Base-by-base conservation (phyloP, 768 basidiomycete genomes). In the Daedaleopsis sinensis region DNA sequence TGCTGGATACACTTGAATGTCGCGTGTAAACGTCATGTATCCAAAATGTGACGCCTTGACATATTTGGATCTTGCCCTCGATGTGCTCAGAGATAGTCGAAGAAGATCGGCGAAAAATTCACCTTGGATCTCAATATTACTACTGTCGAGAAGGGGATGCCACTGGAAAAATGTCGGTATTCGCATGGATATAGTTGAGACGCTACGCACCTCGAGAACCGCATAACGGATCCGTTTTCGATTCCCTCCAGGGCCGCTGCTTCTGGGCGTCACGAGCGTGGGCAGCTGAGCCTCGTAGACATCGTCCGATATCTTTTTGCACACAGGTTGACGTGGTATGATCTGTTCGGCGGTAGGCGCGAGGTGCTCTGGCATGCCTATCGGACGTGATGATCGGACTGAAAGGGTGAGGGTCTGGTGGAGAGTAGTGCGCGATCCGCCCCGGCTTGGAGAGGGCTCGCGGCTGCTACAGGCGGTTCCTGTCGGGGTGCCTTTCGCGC, bases 91-190 rank as follows among this genome's bases (percentile, higher is more conserved):
- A n/a, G n/a, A n/a, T n/a, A n/a, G n/a, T n/a, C n/a, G n/a, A n/a
- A n/a, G n/a, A n/a, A n/a, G n/a, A n/a, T n/a, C n/a, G n/a, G n/a
- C n/a, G n/a, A n/a, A n/a, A n/a, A n/a, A 57, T 49, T 58, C 69
- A 91, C 92, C 91, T 62, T 85, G 79, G 37, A 90, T 92, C 65
- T 90, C 92, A 52, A 96, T 87, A 67, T 95, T 94, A 70, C 91
- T 94, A 69, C 92, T 94, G 67, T 96, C 95, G 52, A 96, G 74
- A 15, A 97, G 76, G 1, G 91, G 90, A 70, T 89, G 82, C 91
- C 95, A 96, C 91, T 96, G 69, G 37, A 43, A 10, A n/a, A n/a
- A n/a, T n/a, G n/a, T n/a, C n/a, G n/a, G n/a, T n/a, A n/a, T n/a
- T n/a, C n/a, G n/a, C n/a, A n/a, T n/a, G n/a, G n/a, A n/a, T n/a